Evolutionary conservation across 345 rosid species (phyloP), one percentile per base, ranked within the genome.

Genomic region (Schrenkiella parvula): DNA sequence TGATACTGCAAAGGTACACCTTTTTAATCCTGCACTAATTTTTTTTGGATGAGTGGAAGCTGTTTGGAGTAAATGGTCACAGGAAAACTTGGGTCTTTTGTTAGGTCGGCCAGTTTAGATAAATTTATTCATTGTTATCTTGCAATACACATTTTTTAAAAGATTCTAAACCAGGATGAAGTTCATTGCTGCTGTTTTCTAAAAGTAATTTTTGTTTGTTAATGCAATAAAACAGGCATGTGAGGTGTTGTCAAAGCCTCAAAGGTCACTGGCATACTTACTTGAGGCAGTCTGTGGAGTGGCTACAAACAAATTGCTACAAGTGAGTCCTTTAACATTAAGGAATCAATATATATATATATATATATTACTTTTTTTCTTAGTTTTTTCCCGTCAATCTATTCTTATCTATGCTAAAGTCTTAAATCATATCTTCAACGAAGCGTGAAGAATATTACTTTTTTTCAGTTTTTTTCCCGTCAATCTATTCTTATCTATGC

Each of bases 371-470:
- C n/a, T n/a, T n/a, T n/a, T n/a, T 9, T 11, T 26, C 9, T n/a
- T n/a, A 0, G 32, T 48, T 3, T 31, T 18, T 11, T 44, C 5
- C 4, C 12, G 50, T n/a, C 12, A 6, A n/a, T 53, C 13, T 18
- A 12, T 55, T 28, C 18, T 35, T 48, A 60, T 51, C 56, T 51
- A 70, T 18, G 57, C 19, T 22, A 42, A n/a, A 46, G 68, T n/a
- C 66, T 75, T 68, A 32, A 23, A 26, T 31, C n/a, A 31, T 63
- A 22, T 74, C 61, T 71, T 39, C 47, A 55, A 51, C 76, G 70
- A 75, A 95, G 96, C 99, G 90, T 78, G 96, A 91, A 84, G 99
- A 95, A n/a, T n/a, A n/a, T n/a, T n/a, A n/a, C n/a, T n/a, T 68
- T 41, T 48, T 9, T 11, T 26, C 9, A 0, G 32, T 48, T 3